Conservation (phyloP, 2,329 filamentous ascomycete species). For the Beauveria scarabaeidicola region DNA sequence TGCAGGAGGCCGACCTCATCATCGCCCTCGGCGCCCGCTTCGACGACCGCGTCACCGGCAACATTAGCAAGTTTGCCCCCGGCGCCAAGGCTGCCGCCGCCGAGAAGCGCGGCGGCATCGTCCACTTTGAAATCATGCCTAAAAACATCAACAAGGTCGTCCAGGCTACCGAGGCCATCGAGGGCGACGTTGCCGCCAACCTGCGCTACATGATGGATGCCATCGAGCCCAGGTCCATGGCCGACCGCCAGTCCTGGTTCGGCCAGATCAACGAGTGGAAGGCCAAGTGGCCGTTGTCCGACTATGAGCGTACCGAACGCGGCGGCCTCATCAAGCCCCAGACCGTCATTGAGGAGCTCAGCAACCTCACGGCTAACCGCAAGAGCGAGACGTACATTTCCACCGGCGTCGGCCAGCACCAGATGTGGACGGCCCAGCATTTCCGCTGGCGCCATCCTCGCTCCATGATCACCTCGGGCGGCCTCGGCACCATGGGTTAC, state of each 20-base stretch:
- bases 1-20: slow-evolving; percentile 94
- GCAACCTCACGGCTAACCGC: slow-evolving; percentile 67
- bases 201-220: slow-evolving; percentile 66
- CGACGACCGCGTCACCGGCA: slow-evolving; percentile 87
- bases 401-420: slow-evolving; percentile 94
- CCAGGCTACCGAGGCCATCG: slow-evolving; percentile 88
- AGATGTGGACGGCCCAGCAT: slow-evolving; percentile 98
- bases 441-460: slow-evolving; percentile 89
- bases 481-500: slow-evolving; percentile 81
- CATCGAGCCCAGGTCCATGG: slow-evolving; percentile 52
- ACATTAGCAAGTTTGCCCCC: slow-evolving; percentile 79
- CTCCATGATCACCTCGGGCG: slow-evolving; percentile 93
- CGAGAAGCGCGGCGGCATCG: slow-evolving; percentile 83
- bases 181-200: slow-evolving; percentile 82
- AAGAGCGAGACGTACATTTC: slow-evolving; percentile 82
- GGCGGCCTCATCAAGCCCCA: slow-evolving; percentile 89
- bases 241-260: slow-evolving; percentile 77
- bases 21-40: slow-evolving; percentile 90
- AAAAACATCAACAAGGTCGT: slow-evolving; percentile 99
- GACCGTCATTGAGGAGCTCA: slow-evolving; percentile 82
- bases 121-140: slow-evolving; percentile 97
- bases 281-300: slow-evolving; percentile 72
- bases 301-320: slow-evolving; percentile 70
- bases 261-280: slow-evolving; percentile 87
- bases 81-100: slow-evolving; percentile 74